phyloP scores from a whole-genome alignment of 2,329 filamentous ascomycete species.

The Fusarium pilosicola region DNA sequence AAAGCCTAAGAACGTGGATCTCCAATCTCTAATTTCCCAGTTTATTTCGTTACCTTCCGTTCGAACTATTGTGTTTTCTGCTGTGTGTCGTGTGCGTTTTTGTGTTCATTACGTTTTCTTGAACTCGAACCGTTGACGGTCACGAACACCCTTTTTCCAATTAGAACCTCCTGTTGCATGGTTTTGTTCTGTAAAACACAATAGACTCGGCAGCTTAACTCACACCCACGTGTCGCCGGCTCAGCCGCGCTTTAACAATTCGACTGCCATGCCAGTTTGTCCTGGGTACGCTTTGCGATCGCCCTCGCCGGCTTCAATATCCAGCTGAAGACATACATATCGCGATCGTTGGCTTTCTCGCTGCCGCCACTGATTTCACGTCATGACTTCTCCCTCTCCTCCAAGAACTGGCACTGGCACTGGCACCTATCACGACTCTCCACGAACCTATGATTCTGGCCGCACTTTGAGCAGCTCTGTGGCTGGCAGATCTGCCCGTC shows the following conservation, averaged over 20 bases:
- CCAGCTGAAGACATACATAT: conserved; percentile 25
- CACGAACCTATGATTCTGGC: conserved; percentile 33
- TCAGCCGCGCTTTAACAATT: conserved; percentile 30
- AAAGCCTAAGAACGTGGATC: conserved; percentile 14
- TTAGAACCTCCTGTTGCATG: not conserved
- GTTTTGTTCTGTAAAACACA: not conserved
- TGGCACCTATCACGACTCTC: conserved; percentile 36
- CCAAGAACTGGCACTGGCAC: conserved; percentile 37
- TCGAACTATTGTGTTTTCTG: not conserved
- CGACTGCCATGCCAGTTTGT: conserved; percentile 41
- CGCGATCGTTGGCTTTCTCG: conserved; percentile 13
- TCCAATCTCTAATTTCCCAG: conserved; percentile 17
- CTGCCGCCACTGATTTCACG: conserved; percentile 17
- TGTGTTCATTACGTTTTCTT: not conserved
- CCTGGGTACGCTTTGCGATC: conserved; percentile 35
- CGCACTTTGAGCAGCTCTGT: conserved; percentile 36
- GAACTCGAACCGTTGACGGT: not conserved
- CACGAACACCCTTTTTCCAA: not conserved
- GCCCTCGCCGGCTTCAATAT: conserved; percentile 38
- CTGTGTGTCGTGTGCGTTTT: conserved; percentile 5
- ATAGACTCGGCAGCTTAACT: not conserved
- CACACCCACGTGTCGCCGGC: conserved; percentile 27
- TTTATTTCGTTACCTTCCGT: not conserved
- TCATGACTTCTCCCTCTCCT: conserved; percentile 44
- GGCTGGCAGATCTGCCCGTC: conserved; percentile 28